Conservation (phyloP, 345 rosid species). For the Conringia planisiliqua region DNA sequence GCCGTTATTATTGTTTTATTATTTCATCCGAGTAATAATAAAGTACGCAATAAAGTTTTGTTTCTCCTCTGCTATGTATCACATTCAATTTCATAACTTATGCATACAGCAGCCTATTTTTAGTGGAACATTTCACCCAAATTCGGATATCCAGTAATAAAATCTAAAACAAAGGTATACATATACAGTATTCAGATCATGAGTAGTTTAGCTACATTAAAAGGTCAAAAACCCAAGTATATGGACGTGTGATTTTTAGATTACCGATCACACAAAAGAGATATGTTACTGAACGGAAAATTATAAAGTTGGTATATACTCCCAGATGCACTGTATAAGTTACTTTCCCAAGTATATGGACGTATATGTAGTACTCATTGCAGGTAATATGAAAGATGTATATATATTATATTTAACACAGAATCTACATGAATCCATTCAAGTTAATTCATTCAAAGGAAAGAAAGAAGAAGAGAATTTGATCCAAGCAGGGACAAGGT, state of each 20-base stretch:
- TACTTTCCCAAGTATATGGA: not conserved
- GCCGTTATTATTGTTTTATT: not conserved
- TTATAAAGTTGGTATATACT: not conserved
- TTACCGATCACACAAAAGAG: not conserved
- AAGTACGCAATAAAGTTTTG: slow-evolving; percentile 1
- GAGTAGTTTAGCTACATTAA: too few relatives aligned
- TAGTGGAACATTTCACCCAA: not conserved
- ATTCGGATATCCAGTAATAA: not conserved
- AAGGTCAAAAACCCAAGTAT: too few relatives aligned
- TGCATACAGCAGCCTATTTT: not conserved
- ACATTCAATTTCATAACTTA: not conserved
- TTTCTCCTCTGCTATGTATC: not conserved
- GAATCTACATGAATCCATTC: slow-evolving; percentile 27
- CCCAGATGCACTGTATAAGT: slow-evolving; percentile 9
- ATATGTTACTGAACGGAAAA: not conserved
- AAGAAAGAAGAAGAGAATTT: not conserved
- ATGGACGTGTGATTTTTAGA: too few relatives aligned
- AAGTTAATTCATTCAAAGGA: not conserved
- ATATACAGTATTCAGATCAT: too few relatives aligned
- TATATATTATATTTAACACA: slow-evolving; percentile 14
- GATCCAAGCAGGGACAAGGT: slow-evolving; percentile 2
- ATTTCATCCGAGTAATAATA: slow-evolving; percentile 8
- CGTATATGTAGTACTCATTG: not conserved
- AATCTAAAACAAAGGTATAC: too few relatives aligned
- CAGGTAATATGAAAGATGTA: slow-evolving; percentile 9